Evolutionary conservation across 768 basidiomycete genomes (phyloP).

Genomic region (Trametes cubensis): DNA sequence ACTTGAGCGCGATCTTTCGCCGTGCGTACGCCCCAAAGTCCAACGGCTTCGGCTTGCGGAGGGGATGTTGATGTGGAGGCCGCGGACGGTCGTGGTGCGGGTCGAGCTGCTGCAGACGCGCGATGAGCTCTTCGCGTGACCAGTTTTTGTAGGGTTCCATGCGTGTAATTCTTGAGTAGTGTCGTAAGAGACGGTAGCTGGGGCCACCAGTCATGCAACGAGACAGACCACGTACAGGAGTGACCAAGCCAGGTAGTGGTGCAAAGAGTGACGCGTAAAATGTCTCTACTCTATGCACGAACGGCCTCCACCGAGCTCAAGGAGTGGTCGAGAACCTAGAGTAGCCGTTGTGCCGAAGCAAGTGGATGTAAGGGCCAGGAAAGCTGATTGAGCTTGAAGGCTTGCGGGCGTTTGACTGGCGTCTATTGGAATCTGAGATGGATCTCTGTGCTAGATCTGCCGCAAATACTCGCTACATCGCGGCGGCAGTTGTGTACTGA

Average conservation of each 20-base stretch:
- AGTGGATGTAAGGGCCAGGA: neutral
- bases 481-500: too few species aligned
- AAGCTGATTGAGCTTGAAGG: neutral
- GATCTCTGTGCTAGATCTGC: neutral
- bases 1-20: conserved; percentile 92
- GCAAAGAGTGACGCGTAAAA: neutral
- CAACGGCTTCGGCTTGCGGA: conserved; percentile 47
- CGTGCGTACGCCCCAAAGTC: conserved; percentile 68
- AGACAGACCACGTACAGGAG: conserved; percentile 8
- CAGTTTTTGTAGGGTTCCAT: conserved; percentile 54
- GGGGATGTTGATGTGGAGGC: conserved; percentile 19
- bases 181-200: conserved; percentile 35
- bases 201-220: conserved; percentile 38
- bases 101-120: conserved; percentile 62
- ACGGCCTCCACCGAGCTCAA: too few species aligned
- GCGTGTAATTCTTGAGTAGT: conserved; percentile 31
- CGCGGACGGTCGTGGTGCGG: conserved; percentile 27
- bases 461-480: too few species aligned
- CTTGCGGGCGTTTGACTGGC: neutral
- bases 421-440: neutral
- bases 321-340: too few species aligned
- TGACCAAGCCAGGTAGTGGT: neutral
- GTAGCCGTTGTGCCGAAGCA: too few species aligned
- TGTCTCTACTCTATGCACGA: too few species aligned
- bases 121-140: conserved; percentile 72